These are phyloP conservation scores for Orbilia ellipsospora DNA, from an alignment of 2,329 filamentous ascomycete genomes.

Conservation along the genomic window DNA sequence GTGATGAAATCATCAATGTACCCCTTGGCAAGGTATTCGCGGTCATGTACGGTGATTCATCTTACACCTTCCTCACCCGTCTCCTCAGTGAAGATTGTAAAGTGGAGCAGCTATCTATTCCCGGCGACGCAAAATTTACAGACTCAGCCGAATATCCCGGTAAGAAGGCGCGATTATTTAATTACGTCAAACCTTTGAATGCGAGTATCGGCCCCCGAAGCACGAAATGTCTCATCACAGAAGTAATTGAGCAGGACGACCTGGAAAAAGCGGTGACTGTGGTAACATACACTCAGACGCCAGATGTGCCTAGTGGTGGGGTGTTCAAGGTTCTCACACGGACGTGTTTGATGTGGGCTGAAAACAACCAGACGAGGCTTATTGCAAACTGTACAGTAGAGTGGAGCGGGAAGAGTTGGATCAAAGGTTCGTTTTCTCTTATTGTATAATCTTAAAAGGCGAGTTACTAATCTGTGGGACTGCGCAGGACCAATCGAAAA, in stretches of 20 bases:
- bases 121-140: conserved; percentile 61
- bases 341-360: conserved; percentile 91
- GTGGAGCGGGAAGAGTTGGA: conserved; percentile 98
- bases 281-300: conserved; percentile 85
- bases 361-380: conserved; percentile 71
- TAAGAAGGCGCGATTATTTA: conserved; percentile 78
- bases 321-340: conserved; percentile 92
- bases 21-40: conserved; percentile 92
- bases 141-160: conserved; percentile 77
- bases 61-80: conserved; percentile 82
- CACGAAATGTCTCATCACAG: conserved; percentile 91
- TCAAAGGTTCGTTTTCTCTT: conserved; percentile 75
- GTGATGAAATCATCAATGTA: conserved; percentile 85
- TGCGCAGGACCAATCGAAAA: conserved; percentile 88
- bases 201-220: conserved; percentile 88
- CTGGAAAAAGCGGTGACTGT: conserved; percentile 87
- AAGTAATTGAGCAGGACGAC: conserved; percentile 85
- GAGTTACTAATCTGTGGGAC: conserved; percentile 54
- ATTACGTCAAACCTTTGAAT: conserved; percentile 90
- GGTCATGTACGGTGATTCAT: conserved; percentile 84
- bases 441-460: not conserved
- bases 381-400: conserved; percentile 91
- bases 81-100: conserved; percentile 90
- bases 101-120: conserved; percentile 84
- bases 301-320: conserved; percentile 93